Percentiles rank a stretch among this genome's conserved stretches.
These are phyloP conservation scores for Fragilariopsis cylindrus DNA, from an alignment of 108 stramenopile genomes.

Conservation along the genomic window DNA sequence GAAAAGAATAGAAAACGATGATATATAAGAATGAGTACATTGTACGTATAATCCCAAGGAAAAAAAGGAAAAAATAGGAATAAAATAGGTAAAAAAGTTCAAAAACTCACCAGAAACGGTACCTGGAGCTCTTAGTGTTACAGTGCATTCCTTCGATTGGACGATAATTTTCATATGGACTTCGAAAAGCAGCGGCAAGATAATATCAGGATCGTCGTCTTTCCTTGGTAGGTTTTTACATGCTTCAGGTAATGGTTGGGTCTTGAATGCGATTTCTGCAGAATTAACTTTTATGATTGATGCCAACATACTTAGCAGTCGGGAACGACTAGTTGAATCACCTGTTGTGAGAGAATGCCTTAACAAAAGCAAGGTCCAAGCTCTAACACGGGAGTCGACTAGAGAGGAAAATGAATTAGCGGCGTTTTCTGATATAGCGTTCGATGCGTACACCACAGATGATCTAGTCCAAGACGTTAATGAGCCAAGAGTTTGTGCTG, in stretches of 20 bases:
- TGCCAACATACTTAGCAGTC: conserved; percentile 52
- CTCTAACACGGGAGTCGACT: conserved; percentile 49
- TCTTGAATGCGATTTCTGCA: conserved; percentile 37
- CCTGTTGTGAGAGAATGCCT: conserved; percentile 61
- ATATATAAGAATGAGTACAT: background rate
- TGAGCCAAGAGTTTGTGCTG: conserved; percentile 37
- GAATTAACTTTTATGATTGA: conserved; percentile 42
- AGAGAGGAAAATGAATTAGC: conserved; percentile 53
- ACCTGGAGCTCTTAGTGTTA: conserved; percentile 56
- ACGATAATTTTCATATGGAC: conserved; percentile 38
- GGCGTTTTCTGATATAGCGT: conserved; percentile 42
- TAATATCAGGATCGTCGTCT: conserved; percentile 45
- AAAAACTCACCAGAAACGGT: conserved; percentile 57
- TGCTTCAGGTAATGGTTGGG: conserved; percentile 41
- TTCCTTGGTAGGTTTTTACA: conserved; percentile 31
- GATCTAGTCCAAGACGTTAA: conserved; percentile 64
- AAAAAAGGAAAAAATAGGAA: background rate
- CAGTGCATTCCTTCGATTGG: conserved; percentile 39
- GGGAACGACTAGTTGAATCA: conserved; percentile 46
- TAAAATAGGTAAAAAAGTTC: background rate
- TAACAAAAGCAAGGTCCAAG: conserved; percentile 64
- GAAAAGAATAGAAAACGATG: background rate
- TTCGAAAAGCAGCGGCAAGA: conserved; percentile 57
- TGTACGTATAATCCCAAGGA: background rate
- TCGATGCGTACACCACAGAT: conserved; percentile 46